phyloP scores from a whole-genome alignment of 345 rosid species.

The Nephelium lappaceum region DNA sequence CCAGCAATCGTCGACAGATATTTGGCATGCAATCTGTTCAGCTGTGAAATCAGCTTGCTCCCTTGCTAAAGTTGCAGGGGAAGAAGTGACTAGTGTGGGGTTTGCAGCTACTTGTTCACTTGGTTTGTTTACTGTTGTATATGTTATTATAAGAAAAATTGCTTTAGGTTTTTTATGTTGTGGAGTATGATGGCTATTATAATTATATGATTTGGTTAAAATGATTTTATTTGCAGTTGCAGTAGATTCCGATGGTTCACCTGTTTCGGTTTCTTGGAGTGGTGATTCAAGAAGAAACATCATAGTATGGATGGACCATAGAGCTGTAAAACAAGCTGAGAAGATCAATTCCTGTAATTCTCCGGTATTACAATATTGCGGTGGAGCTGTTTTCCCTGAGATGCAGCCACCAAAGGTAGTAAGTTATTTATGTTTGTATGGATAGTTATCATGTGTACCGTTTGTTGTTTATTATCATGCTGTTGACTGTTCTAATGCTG shows the following conservation, averaged over 20 bases:
- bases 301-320: constrained; percentile 98
- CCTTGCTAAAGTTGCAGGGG: constrained; percentile 65
- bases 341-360: constrained; percentile 83
- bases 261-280: constrained; percentile 95
- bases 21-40: constrained; percentile 97
- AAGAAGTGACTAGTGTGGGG: constrained; percentile 75
- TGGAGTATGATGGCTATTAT: neutral
- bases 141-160: neutral
- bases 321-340: constrained; percentile 95
- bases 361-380: constrained; percentile 83
- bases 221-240: constrained; percentile 60
- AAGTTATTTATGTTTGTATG: neutral
- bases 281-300: constrained; percentile 95
- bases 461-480: neutral
- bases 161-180: neutral
- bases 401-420: constrained; percentile 94
- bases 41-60: constrained; percentile 79
- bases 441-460: neutral
- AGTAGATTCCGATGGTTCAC: constrained; percentile 92
- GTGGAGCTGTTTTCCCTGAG: constrained; percentile 93
- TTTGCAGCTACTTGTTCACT: constrained; percentile 98
- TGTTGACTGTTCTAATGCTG: neutral
- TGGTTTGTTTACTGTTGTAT: constrained; percentile 49
- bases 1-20: constrained; percentile 99
- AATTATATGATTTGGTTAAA: constrained; percentile 1